These are phyloP conservation scores for Colletotrichum sp. DNA, from an alignment of 2,329 filamentous ascomycete species.

Conservation along the genomic window DNA sequence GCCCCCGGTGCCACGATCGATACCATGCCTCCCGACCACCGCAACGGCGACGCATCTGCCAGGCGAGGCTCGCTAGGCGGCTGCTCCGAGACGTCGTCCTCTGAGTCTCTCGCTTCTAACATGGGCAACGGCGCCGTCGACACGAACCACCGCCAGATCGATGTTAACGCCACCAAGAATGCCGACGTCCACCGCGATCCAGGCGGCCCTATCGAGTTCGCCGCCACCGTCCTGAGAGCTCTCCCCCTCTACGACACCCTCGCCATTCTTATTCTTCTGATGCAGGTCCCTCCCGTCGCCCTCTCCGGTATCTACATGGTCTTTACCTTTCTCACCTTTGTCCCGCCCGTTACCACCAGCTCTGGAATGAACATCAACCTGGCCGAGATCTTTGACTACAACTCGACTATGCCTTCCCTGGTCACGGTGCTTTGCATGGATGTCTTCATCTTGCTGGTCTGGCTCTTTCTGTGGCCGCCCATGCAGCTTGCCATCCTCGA, in stretches of 20 bases:
- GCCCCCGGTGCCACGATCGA: constrained; percentile 23
- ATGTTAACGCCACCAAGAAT: constrained; percentile 73
- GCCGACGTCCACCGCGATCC: constrained; percentile 72
- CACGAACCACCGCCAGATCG: constrained; percentile 67
- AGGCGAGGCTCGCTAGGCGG: constrained; percentile 56
- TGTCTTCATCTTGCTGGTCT: constrained; percentile 80
- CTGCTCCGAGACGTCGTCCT: constrained; percentile 60
- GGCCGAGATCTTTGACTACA: constrained; percentile 89
- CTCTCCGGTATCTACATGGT: constrained; percentile 89
- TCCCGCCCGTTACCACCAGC: constrained; percentile 80
- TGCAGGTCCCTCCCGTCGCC: constrained; percentile 88
- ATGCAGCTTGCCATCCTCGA: constrained; percentile 89
- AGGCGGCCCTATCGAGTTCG: constrained; percentile 77
- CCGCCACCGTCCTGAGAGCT: constrained; percentile 85
- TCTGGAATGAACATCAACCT: constrained; percentile 82
- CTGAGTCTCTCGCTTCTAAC: constrained; percentile 51
- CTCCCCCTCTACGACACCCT: constrained; percentile 94
- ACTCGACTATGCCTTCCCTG: constrained; percentile 83
- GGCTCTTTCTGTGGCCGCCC: constrained; percentile 87
- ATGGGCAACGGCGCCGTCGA: constrained; percentile 43
- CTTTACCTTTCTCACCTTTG: constrained; percentile 92
- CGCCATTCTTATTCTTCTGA: constrained; percentile 93
- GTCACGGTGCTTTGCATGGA: constrained; percentile 87
- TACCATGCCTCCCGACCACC: constrained; percentile 47
- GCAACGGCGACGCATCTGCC: constrained; percentile 43